A percentile compares a stretch with the other conserved stretches of the same genome.
phyloP scores from a whole-genome alignment of 2,329 filamentous ascomycete species.

The Pseudopithomyces maydicus region DNA sequence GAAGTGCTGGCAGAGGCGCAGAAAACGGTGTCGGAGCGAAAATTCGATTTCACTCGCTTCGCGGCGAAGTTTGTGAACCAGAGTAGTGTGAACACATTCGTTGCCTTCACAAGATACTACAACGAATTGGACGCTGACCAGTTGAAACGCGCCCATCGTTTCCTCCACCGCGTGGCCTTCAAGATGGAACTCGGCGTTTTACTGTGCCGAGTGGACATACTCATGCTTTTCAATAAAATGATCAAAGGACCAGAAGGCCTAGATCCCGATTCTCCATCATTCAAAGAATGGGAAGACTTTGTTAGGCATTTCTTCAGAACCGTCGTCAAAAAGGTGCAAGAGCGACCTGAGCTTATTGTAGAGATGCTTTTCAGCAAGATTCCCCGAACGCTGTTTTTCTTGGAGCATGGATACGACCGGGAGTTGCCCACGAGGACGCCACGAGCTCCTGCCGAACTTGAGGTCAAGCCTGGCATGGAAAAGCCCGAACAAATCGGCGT shows the following conservation, averaged over 20 bases:
- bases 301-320: constrained; percentile 81
- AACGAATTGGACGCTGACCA: constrained; percentile 78
- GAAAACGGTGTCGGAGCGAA: constrained; percentile 76
- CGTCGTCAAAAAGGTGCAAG: constrained; percentile 81
- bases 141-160: constrained; percentile 89
- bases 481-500: constrained; percentile 73
- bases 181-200: constrained; percentile 91
- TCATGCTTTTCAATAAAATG: constrained; percentile 86
- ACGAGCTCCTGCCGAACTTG: constrained; percentile 77
- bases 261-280: constrained; percentile 68
- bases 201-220: constrained; percentile 88
- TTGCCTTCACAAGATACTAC: constrained; percentile 79
- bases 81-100: constrained; percentile 85
- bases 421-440: constrained; percentile 70
- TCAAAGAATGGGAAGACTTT: constrained; percentile 90
- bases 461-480: constrained; percentile 75
- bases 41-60: constrained; percentile 91
- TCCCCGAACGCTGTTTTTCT: constrained; percentile 78
- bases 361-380: constrained; percentile 97
- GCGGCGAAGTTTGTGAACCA: constrained; percentile 81
- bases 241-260: constrained; percentile 85
- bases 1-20: constrained; percentile 77
- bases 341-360: constrained; percentile 82
- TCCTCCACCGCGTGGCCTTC: constrained; percentile 91
- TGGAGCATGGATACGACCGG: constrained; percentile 89